These are phyloP conservation scores for Pseudogymnoascus sp. DNA, from an alignment of 2,329 filamentous ascomycete species.

Conservation along the genomic window DNA sequence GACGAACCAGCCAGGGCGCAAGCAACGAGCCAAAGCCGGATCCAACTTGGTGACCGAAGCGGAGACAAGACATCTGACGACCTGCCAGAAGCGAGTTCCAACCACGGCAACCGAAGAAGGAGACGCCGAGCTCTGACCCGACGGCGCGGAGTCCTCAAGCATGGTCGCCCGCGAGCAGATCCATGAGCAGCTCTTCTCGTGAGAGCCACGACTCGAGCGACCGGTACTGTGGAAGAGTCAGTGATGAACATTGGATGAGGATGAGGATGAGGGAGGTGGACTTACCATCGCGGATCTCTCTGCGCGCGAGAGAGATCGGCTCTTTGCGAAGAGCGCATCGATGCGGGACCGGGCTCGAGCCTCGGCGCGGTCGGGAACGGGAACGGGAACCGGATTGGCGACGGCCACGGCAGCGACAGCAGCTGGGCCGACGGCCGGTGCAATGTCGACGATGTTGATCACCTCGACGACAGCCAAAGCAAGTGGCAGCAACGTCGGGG, in stretches of 20 bases:
- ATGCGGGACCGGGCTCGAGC: background rate
- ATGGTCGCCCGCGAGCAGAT: background rate
- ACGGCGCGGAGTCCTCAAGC: background rate
- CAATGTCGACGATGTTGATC: background rate
- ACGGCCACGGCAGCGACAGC: background rate
- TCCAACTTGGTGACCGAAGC: background rate
- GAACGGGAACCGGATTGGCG: background rate
- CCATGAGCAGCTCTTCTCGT: background rate
- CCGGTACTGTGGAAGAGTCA: background rate
- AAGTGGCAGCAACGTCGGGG: background rate
- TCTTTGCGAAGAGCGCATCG: background rate
- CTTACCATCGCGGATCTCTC: background rate
- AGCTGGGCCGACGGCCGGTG: background rate
- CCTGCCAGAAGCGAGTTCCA: constrained; percentile 2
- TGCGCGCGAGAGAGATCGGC: background rate
- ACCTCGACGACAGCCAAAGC: background rate
- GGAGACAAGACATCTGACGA: constrained; percentile 1
- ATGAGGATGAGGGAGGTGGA: background rate
- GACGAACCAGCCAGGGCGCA: background rate
- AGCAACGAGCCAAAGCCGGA: background rate
- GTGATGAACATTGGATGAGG: background rate
- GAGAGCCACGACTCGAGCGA: background rate
- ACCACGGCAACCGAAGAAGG: background rate
- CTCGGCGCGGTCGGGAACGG: constrained; percentile 1
- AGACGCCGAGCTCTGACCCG: background rate